A percentile compares a stretch with the other conserved stretches of the same genome.
phyloP scores from a whole-genome alignment of 306 rosid species.

The Canavalia ensiformis region DNA sequence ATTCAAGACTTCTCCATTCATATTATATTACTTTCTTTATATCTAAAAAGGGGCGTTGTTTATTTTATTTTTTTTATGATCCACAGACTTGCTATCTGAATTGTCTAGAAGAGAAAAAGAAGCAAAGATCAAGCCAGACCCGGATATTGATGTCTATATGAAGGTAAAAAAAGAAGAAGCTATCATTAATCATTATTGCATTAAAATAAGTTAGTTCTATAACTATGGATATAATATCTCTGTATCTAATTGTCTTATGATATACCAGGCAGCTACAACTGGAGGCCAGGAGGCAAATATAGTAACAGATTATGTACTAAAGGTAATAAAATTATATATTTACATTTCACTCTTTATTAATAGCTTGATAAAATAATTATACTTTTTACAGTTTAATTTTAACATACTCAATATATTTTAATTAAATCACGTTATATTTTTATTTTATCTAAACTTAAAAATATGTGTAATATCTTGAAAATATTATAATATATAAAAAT shows the following conservation, averaged over 20 bases:
- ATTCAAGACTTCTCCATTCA: no score
- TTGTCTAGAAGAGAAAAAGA: constrained; percentile 81
- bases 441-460: no score
- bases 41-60: constrained; percentile 12
- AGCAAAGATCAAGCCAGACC: constrained; percentile 81
- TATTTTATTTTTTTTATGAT: not conserved
- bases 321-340: constrained; percentile 53
- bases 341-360: no score
- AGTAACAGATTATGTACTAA: constrained; percentile 75
- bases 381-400: no score
- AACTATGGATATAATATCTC: not conserved
- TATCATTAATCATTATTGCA: not conserved
- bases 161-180: constrained; percentile 54
- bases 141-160: constrained; percentile 90
- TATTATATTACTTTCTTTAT: not conserved
- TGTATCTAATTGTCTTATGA: constrained; percentile 15
- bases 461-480: no score
- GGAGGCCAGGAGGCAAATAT: constrained; percentile 70
- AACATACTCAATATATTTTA: no score
- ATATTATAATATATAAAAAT: no score
- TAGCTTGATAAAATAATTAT: no score
- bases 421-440: no score
- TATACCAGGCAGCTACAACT: constrained; percentile 52
- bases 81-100: constrained; percentile 69
- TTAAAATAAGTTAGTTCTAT: not conserved